These are phyloP conservation scores for Euphorbia peplus DNA, from an alignment of 345 rosid genomes.

Conservation along the genomic window DNA sequence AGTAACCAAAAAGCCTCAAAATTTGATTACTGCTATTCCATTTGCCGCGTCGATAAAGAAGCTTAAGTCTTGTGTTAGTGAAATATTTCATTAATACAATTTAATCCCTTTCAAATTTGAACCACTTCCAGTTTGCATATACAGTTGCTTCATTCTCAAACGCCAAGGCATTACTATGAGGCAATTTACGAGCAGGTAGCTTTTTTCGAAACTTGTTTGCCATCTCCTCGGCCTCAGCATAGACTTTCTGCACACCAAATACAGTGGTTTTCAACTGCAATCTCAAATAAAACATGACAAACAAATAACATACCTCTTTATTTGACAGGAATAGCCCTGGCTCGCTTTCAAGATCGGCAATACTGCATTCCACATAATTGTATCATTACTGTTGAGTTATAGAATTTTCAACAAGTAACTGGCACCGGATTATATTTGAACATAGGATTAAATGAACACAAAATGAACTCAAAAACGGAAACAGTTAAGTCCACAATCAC, in stretches of 20 bases:
- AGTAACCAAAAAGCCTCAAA: no score
- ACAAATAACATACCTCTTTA: slow-evolving; percentile 56
- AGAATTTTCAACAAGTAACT: neutral
- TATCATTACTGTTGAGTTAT: no score
- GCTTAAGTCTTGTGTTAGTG: slow-evolving; percentile 3
- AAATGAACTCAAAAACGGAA: slow-evolving; percentile 2
- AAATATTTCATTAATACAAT: slow-evolving; percentile 27
- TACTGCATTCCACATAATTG: slow-evolving; percentile 40
- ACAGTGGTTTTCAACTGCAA: slow-evolving; percentile 10
- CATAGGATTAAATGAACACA: slow-evolving; percentile 5
- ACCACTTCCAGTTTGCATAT: slow-evolving; percentile 92
- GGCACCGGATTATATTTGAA: neutral
- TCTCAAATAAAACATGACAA: neutral
- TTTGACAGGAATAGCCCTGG: slow-evolving; percentile 70
- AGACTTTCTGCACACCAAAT: slow-evolving; percentile 52
- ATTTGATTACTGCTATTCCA: no score
- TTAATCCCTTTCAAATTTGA: slow-evolving; percentile 61
- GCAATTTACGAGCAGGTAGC: slow-evolving; percentile 33
- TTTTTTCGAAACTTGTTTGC: slow-evolving; percentile 70
- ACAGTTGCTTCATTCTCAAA: slow-evolving; percentile 49
- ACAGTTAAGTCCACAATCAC: slow-evolving; percentile 33
- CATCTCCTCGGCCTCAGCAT: slow-evolving; percentile 81
- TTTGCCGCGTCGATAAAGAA: no score
- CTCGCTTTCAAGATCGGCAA: slow-evolving; percentile 83
- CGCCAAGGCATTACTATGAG: slow-evolving; percentile 34